Base-by-base conservation (phyloP, 805 yeast species). In the Saccharomycopsis guyanensis region DNA sequence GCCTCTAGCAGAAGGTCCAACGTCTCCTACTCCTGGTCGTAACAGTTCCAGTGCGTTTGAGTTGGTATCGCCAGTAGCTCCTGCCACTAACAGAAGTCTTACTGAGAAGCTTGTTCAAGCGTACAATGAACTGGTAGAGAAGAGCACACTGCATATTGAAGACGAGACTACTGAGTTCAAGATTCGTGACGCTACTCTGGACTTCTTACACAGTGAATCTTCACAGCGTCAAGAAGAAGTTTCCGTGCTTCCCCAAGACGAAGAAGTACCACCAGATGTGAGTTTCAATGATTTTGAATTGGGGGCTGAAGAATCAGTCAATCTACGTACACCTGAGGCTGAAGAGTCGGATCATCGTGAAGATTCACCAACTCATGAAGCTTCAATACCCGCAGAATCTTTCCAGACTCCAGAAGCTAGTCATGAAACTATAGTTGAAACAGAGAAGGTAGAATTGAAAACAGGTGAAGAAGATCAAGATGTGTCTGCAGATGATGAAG, bases 11-110 rank as follows among this genome's bases (percentile, higher is more conserved):
- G 29, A 18, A 20, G 29, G 40, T 18, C 6, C 7, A 8, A 12
- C 23, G 23, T 37, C 40, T 4, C 40, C 40, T 6, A 37, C 40
- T 7, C 40, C 40, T 20, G 40, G 23, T 6, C 19, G 40, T 10
- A 20, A 10, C 23, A 18, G 6, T 7, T 4, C 15, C 23, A 37
- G 27, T 15, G 31, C 6, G 12, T 7, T n/a, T 6, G 16, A 19
- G 31, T 22, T 37, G 23, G 23, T 10, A 8, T 18, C 40, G 40
- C 23, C 18, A 12, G n/a, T n/a, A 20, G 29, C 6, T 6, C 29
- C 29, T 6, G 6, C 29, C 29, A 25, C 10, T 10, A 25, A 25
- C 29, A 25, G 10, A 10, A 25, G 29, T 10, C 29, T 25, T 25
- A 25, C 29, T 25, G 29, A 25, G 10, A 25, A 25, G 29, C 29